phyloP scores from a whole-genome alignment of 2,329 filamentous ascomycete genomes.

The Colletotrichum camelliae region DNA sequence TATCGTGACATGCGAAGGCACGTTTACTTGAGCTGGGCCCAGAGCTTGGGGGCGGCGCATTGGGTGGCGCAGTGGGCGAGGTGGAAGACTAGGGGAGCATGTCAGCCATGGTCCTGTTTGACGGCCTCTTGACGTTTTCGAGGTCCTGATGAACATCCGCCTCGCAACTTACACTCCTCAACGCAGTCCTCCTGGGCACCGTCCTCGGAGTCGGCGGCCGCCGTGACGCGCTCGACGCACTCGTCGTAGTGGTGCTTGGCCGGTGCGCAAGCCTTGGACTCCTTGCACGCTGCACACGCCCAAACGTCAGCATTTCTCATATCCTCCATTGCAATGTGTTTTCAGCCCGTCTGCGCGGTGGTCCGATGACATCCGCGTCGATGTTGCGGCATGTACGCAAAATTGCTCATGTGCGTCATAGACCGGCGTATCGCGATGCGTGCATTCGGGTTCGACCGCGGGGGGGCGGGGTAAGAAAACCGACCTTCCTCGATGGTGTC shows the following conservation, averaged over 20 bases:
- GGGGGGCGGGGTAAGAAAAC: conserved; percentile 40
- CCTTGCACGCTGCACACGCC: conserved; percentile 76
- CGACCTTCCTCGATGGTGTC: conserved; percentile 90
- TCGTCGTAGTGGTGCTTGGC: conserved; percentile 98
- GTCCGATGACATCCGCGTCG: background rate
- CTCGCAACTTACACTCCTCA: conserved; percentile 86
- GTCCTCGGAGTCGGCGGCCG: conserved; percentile 68
- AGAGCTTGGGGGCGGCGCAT: conserved; percentile 97
- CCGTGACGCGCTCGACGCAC: conserved; percentile 92
- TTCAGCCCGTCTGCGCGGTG: background rate
- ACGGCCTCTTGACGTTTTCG: background rate
- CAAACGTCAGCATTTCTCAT: conserved; percentile 19
- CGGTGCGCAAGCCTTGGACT: conserved; percentile 82
- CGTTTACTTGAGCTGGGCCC: conserved; percentile 85
- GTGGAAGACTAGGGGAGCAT: conserved; percentile 82
- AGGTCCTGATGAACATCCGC: too few relatives aligned
- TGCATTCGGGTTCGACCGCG: background rate
- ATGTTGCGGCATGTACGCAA: background rate
- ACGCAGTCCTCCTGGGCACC: conserved; percentile 92
- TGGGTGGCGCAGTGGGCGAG: conserved; percentile 92
- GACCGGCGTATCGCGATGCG: background rate
- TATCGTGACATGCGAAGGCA: background rate
- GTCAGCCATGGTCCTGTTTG: background rate
- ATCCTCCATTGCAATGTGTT: background rate
- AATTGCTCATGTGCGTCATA: conserved; percentile 14